These are phyloP conservation scores for Rhipidocladum racemiflorum DNA, from an alignment of 176 grass and related monocot genomes.

Conservation along the genomic window DNA sequence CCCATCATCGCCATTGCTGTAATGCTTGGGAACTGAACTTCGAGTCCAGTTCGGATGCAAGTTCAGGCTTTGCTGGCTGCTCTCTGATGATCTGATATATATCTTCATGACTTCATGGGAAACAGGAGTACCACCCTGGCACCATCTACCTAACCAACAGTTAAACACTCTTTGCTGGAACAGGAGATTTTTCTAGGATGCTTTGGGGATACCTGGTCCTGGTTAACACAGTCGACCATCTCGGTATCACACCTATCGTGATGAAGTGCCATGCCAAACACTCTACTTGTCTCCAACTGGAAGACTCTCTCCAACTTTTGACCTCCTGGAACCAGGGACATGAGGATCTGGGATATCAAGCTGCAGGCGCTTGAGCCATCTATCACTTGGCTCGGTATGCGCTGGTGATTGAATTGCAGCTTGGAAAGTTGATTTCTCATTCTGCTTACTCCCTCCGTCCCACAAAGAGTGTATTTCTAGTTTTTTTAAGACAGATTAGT, in stretches of 20 bases:
- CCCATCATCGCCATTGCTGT: conserved; percentile 91
- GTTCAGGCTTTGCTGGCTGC: conserved; percentile 1
- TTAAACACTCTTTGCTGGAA: conserved; percentile 33
- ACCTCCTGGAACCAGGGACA: conserved; percentile 32
- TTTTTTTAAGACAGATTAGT: too few relatives aligned
- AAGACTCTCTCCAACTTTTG: conserved; percentile 12
- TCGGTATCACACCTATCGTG: background rate
- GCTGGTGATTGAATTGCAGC: background rate
- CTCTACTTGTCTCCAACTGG: background rate
- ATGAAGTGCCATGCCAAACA: background rate
- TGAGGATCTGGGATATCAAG: conserved; percentile 19
- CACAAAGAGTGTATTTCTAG: too few relatives aligned
- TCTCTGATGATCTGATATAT: background rate
- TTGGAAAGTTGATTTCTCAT: conserved; percentile 27
- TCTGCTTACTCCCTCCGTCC: too few relatives aligned
- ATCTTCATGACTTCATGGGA: conserved; percentile 13
- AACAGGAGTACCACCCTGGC: background rate
- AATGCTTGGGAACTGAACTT: conserved; percentile 69
- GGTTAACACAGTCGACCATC: background rate
- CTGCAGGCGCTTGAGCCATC: conserved; percentile 64
- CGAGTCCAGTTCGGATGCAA: conserved; percentile 13
- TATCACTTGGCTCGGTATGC: conserved; percentile 7
- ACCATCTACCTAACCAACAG: conserved; percentile 68
- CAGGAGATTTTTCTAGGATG: background rate
- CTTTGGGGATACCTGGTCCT: background rate